phyloP scores from a whole-genome alignment of 768 basidiomycete genomes.

The Lactifluus rugatus region DNA sequence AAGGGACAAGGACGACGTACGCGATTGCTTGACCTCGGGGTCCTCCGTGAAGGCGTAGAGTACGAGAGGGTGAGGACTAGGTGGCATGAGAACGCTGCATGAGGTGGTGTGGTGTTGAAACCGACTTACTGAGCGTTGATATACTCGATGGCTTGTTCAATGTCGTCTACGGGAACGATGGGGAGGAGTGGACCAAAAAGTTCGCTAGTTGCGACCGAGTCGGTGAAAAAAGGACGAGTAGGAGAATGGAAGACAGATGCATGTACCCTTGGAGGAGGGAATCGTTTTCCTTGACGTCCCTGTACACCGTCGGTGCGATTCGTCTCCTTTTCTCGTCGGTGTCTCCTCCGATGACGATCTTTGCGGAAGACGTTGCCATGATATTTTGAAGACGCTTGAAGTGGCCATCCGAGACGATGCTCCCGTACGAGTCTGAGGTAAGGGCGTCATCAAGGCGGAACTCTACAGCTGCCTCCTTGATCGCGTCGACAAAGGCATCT shows the following conservation, averaged over 20 bases:
- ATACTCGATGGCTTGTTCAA: constrained; percentile 48
- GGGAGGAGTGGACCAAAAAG: constrained; percentile 67
- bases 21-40: constrained; percentile 8
- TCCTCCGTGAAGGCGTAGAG: constrained; percentile 19
- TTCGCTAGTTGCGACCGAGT: constrained; percentile 36
- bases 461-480: constrained; percentile 33
- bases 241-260: not conserved
- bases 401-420: constrained; percentile 47
- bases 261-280: constrained; percentile 50
- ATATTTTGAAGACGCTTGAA: constrained; percentile 44
- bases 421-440: constrained; percentile 33
- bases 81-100: not conserved
- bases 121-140: constrained; percentile 40
- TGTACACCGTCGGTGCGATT: constrained; percentile 54
- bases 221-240: not conserved
- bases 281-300: constrained; percentile 44
- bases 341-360: constrained; percentile 44
- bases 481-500: constrained; percentile 36
- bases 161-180: constrained; percentile 44
- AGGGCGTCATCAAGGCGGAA: constrained; percentile 51
- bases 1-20: not conserved
- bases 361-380: constrained; percentile 45
- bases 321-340: constrained; percentile 31
- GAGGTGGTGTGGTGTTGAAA: not conserved
- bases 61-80: constrained; percentile 15